These are phyloP conservation scores for Neocatenulostroma microsporum DNA, from an alignment of 2,329 filamentous ascomycete species.

Conservation along the genomic window DNA sequence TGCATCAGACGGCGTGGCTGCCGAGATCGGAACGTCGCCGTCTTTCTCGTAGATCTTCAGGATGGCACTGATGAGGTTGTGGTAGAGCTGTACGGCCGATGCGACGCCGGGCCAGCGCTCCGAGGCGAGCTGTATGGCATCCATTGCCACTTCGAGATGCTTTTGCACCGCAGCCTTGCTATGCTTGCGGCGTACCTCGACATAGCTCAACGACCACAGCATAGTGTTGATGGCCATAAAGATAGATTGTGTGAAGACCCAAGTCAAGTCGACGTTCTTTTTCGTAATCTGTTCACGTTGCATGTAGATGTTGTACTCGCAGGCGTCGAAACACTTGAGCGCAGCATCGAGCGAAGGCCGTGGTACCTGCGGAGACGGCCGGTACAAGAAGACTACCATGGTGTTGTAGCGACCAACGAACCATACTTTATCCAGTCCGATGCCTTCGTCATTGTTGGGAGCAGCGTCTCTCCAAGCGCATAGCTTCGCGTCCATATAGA, in stretches of 20 bases:
- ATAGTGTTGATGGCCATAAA: conserved; percentile 90
- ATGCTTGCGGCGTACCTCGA: conserved; percentile 68
- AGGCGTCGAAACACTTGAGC: conserved; percentile 72
- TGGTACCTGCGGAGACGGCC: conserved; percentile 86
- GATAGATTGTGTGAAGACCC: conserved; percentile 82
- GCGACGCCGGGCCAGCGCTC: conserved; percentile 88
- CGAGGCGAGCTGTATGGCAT: conserved; percentile 70
- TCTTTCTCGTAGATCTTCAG: conserved; percentile 74
- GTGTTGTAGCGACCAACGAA: conserved; percentile 68
- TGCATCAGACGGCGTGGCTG: conserved; percentile 40
- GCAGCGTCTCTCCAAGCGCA: conserved; percentile 69
- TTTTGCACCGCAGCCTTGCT: conserved; percentile 66
- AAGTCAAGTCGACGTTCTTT: conserved; percentile 74
- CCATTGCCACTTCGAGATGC: conserved; percentile 65
- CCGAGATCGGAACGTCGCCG: conserved; percentile 43
- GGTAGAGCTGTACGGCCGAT: conserved; percentile 76
- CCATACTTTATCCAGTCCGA: conserved; percentile 62
- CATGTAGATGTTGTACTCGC: conserved; percentile 71
- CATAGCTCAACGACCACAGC: conserved; percentile 84
- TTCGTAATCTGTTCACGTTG: conserved; percentile 72
- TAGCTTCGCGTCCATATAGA: conserved; percentile 68
- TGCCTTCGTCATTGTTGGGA: conserved; percentile 62
- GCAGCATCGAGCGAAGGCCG: conserved; percentile 75
- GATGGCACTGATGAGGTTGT: conserved; percentile 76
- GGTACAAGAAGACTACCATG: conserved; percentile 79